Evolutionary conservation across 805 yeast species (phyloP).

Genomic region (Nakazawaea anatomiae): DNA sequence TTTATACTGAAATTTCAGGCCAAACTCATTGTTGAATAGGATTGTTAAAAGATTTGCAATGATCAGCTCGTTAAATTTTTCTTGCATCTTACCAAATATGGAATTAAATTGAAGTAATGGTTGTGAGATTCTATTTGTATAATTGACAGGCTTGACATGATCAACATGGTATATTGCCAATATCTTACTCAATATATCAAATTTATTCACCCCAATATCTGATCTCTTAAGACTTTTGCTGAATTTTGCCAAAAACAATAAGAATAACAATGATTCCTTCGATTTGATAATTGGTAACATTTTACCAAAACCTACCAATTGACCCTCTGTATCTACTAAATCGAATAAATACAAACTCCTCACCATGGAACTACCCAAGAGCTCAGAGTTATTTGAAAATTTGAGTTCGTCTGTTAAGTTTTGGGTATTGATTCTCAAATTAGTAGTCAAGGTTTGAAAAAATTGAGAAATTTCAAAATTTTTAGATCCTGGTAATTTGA

Average conservation of each 20-base stretch:
- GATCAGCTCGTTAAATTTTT: conserved; percentile 45
- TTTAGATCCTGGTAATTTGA: conserved; percentile 16
- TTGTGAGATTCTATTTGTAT: conserved; percentile 67
- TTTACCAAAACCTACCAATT: conserved; percentile 47
- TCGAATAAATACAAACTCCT: conserved; percentile 50
- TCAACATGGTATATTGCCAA: conserved; percentile 39
- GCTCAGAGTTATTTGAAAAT: conserved; percentile 41
- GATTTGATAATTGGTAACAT: conserved; percentile 32
- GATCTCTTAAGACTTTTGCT: conserved; percentile 32
- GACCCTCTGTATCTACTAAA: conserved; percentile 36
- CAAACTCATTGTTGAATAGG: conserved; percentile 49
- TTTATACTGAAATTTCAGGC: conserved; percentile 39
- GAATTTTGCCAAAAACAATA: conserved; percentile 35
- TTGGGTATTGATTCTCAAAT: conserved; percentile 16
- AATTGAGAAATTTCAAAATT: conserved; percentile 26
- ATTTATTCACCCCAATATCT: conserved; percentile 33
- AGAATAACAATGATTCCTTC: conserved; percentile 40
- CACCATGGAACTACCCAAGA: conserved; percentile 35
- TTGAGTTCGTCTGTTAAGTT: conserved; percentile 21
- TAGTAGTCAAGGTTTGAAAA: conserved; percentile 23
- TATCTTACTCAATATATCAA: conserved; percentile 38
- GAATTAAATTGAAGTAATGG: conserved; percentile 63
- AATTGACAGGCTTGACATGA: conserved; percentile 45
- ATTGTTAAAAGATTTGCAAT: conserved; percentile 47
- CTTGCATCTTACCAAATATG: conserved; percentile 46